A percentile compares a stretch with the other conserved stretches of the same genome.
Conservation (phyloP, 306 rosid genomes). For the Hippophae tibetana region DNA sequence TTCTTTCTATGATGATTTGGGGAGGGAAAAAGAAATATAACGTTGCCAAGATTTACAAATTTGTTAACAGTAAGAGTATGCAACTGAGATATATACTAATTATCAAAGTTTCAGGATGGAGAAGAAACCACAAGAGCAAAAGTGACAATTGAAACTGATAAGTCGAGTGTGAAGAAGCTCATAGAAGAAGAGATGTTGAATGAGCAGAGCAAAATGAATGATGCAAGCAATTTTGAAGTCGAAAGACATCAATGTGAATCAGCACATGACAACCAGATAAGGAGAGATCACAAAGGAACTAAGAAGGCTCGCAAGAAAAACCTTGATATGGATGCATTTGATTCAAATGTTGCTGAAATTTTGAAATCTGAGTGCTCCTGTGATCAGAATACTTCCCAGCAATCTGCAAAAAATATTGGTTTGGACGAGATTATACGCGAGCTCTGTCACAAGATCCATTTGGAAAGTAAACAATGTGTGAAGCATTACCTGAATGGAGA, state of each 20-base stretch:
- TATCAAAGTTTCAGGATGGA: slow-evolving; percentile 43
- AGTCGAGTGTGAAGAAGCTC: slow-evolving; percentile 93
- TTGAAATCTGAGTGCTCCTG: slow-evolving; percentile 30
- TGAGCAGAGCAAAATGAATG: slow-evolving; percentile 40
- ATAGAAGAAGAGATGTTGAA: slow-evolving; percentile 85
- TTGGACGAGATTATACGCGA: slow-evolving; percentile 70
- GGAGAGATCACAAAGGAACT: slow-evolving; percentile 33
- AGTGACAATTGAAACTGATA: slow-evolving; percentile 27
- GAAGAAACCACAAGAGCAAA: slow-evolving; percentile 27
- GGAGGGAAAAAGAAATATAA: not conserved
- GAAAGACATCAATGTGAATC: slow-evolving; percentile 31
- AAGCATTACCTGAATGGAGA: slow-evolving; percentile 38
- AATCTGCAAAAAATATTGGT: slow-evolving; percentile 34
- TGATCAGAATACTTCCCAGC: slow-evolving; percentile 37
- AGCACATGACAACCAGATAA: slow-evolving; percentile 30
- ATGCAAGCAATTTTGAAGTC: slow-evolving; percentile 19
- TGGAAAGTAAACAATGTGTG: slow-evolving; percentile 28
- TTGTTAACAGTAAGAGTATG: slow-evolving; percentile 8
- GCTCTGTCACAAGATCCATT: slow-evolving; percentile 40
- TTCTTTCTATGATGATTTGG: slow-evolving; percentile 1
- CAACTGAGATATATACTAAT: slow-evolving; percentile 13
- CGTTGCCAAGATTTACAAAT: not conserved
- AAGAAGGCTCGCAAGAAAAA: slow-evolving; percentile 49
- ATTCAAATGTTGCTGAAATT: slow-evolving; percentile 32
- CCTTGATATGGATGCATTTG: slow-evolving; percentile 40